phyloP scores from a whole-genome alignment of 441 rosid genomes.

The Eugenia klotzschiana region DNA sequence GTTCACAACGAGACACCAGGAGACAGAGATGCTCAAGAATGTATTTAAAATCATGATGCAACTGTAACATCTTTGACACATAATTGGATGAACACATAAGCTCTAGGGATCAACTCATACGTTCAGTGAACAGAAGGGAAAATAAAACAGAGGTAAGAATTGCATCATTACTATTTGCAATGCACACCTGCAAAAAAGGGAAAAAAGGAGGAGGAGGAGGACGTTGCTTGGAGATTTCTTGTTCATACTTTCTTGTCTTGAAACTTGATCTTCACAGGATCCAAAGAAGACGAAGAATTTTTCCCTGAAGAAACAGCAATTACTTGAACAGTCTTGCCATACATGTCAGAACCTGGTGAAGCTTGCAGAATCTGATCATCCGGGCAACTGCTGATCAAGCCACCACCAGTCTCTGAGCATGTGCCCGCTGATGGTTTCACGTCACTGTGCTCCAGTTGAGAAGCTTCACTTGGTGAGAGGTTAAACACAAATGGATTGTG shows the following conservation, averaged over 20 bases:
- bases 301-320: slow-evolving; percentile 49
- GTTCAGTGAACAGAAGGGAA: background rate
- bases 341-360: slow-evolving; percentile 19
- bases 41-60: background rate
- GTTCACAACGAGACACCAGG: background rate
- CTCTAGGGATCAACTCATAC: background rate
- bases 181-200: background rate
- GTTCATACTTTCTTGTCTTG: background rate
- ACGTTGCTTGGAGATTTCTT: background rate
- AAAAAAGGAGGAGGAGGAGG: background rate
- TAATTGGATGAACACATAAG: background rate
- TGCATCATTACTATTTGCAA: background rate
- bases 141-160: background rate
- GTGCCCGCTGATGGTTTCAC: slow-evolving; percentile 28
- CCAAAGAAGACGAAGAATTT: slow-evolving; percentile 4
- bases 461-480: slow-evolving; percentile 24
- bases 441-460: slow-evolving; percentile 24
- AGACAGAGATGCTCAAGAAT: background rate
- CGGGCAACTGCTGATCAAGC: slow-evolving; percentile 22
- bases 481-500: slow-evolving; percentile 26
- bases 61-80: background rate
- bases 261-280: background rate
- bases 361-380: slow-evolving; percentile 23
- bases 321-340: slow-evolving; percentile 36
- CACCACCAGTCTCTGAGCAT: slow-evolving; percentile 14